phyloP scores from a whole-genome alignment of 1,284 basidiomycete genomes.

The Trametes sp. region DNA sequence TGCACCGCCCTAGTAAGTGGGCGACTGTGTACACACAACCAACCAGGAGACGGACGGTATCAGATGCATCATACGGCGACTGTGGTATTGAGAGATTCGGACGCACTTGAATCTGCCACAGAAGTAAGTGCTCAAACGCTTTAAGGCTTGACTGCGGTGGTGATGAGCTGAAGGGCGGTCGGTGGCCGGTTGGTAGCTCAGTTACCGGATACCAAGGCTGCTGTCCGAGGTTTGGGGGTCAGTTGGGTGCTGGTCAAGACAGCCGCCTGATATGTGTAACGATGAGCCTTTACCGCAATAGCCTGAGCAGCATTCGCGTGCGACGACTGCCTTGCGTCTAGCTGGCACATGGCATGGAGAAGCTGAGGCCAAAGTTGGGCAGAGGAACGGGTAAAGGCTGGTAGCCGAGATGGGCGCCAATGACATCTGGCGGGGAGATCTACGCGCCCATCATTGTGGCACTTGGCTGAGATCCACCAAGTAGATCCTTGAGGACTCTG shows the following conservation, averaged over 20 bases:
- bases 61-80: constrained; percentile 10
- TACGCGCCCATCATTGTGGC: neutral
- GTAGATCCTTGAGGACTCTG: neutral
- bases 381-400: neutral
- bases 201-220: neutral
- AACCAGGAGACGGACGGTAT: neutral
- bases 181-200: too few relatives aligned
- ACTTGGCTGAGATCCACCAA: neutral
- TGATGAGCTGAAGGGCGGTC: neutral
- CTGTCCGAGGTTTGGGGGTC: neutral
- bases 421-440: constrained; percentile 1
- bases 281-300: too few relatives aligned
- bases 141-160: neutral
- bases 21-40: constrained; percentile 9
- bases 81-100: neutral
- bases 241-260: neutral
- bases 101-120: neutral
- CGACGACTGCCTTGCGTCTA: too few relatives aligned
- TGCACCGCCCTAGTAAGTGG: constrained; percentile 10
- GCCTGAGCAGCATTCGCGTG: too few relatives aligned
- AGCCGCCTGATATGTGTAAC: too few relatives aligned
- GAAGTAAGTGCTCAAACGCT: neutral
- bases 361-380: neutral
- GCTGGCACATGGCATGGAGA: neutral
- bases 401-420: neutral